A percentile compares a stretch with the other conserved stretches of the same genome.
These are phyloP conservation scores for Ophiocordyceps camponoti-rufipedis DNA, from an alignment of 2,329 filamentous ascomycete genomes.

Conservation along the genomic window DNA sequence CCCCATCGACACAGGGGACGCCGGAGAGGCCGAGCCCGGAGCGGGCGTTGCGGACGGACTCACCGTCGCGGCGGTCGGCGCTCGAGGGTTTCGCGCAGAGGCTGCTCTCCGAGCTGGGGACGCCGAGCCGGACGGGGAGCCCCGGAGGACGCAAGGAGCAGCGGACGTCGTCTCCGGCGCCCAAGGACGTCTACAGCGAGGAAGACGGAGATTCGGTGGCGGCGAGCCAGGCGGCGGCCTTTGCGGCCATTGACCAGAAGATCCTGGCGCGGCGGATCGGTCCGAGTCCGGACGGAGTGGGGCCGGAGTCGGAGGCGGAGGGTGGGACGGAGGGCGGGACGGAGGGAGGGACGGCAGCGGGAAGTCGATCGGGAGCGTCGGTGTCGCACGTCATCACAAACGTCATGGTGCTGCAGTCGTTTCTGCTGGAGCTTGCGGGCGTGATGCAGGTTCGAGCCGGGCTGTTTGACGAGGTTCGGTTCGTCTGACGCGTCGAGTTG, in stretches of 20 bases:
- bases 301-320: conserved; percentile 5
- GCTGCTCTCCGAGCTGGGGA: conserved; percentile 39
- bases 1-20: conserved; percentile 4
- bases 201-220: conserved; percentile 15
- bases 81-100: conserved; percentile 45
- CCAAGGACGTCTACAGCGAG: too few species aligned
- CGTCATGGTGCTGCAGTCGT: conserved; percentile 61
- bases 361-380: conserved; percentile 16
- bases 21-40: conserved; percentile 19
- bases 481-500: conserved; percentile 13
- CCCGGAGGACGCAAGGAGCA: conserved; percentile 32
- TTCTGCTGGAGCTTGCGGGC: conserved; percentile 58
- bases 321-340: conserved; percentile 12
- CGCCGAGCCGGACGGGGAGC: conserved; percentile 30
- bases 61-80: conserved; percentile 33
- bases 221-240: conserved; percentile 36
- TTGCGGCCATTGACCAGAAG: conserved; percentile 44
- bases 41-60: conserved; percentile 24
- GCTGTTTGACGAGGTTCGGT: conserved; percentile 59
- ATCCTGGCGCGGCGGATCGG: conserved; percentile 35
- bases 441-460: conserved; percentile 57
- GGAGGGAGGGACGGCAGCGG: conserved; percentile 21
- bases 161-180: conserved; percentile 10
- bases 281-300: conserved; percentile 9
- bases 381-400: conserved; percentile 69